phyloP scores from a whole-genome alignment of 2,329 filamentous ascomycete species.

The Simplicillium aogashimaense region DNA sequence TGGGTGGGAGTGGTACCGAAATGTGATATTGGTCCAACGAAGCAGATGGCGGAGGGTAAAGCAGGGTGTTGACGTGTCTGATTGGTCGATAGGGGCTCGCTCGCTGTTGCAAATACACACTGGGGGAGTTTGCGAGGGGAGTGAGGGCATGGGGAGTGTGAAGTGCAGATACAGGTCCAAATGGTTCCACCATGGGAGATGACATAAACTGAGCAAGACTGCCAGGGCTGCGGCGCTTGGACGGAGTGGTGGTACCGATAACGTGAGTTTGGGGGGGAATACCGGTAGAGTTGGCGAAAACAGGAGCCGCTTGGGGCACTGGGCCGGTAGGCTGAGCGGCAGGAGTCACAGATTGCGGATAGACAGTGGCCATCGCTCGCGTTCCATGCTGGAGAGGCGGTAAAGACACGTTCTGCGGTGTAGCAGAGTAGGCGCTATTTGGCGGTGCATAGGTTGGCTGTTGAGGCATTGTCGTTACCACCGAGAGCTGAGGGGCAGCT shows the following conservation, averaged over 20 bases:
- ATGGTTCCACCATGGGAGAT: slow-evolving; percentile 59
- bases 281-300: slow-evolving; percentile 2
- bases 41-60: slow-evolving; percentile 74
- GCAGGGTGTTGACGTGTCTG: slow-evolving; percentile 78
- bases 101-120: slow-evolving; percentile 76
- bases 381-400: slow-evolving; percentile 51
- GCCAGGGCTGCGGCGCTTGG: slow-evolving; percentile 42
- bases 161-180: slow-evolving; percentile 37
- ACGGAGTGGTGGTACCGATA: slow-evolving; percentile 38
- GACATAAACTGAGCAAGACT: slow-evolving; percentile 41
- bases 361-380: slow-evolving; percentile 71
- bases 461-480: slow-evolving; percentile 38
- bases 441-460: slow-evolving; percentile 10
- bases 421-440: slow-evolving; percentile 15
- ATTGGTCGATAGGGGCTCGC: slow-evolving; percentile 90
- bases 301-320: slow-evolving; percentile 7
- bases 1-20: slow-evolving; percentile 44
- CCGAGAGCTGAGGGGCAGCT: slow-evolving; percentile 61
- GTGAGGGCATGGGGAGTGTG: slow-evolving; percentile 50
- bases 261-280: slow-evolving; percentile 8
- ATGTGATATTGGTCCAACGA: slow-evolving; percentile 69
- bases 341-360: slow-evolving; percentile 41
- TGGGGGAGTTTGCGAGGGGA: slow-evolving; percentile 72
- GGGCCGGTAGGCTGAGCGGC: slow-evolving; percentile 24
- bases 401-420: slow-evolving; percentile 35